Percentiles rank a stretch among this genome's conserved stretches.
Evolutionary conservation across 768 basidiomycete species (phyloP).

Genomic region (Rubroboletus pulcherrimus): DNA sequence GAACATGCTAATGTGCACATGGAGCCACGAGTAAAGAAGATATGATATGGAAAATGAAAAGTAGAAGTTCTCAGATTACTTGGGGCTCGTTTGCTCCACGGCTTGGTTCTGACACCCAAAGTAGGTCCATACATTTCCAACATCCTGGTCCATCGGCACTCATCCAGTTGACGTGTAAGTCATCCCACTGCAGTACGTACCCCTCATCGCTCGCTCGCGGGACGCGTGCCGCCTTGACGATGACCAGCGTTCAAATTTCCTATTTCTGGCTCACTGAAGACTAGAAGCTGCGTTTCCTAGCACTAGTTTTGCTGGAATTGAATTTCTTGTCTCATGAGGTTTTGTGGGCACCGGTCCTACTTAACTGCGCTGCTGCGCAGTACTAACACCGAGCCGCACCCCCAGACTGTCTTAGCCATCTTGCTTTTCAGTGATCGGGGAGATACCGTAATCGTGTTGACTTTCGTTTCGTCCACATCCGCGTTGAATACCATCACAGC

Average conservation of each 20-base stretch:
- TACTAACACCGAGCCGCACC: background rate
- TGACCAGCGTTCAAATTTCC: background rate
- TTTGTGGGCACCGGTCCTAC: background rate
- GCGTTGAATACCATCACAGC: background rate
- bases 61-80: no score
- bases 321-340: background rate
- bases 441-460: background rate
- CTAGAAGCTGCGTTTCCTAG: background rate
- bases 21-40: background rate
- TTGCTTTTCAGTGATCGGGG: background rate
- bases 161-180: background rate
- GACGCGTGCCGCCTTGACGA: background rate
- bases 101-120: background rate
- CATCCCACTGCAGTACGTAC: background rate
- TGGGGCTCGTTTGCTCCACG: no score
- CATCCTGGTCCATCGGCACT: no score
- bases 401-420: background rate
- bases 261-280: background rate
- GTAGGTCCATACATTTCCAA: background rate
- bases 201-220: background rate
- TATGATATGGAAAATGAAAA: background rate
- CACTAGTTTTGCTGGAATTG: background rate
- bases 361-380: background rate
- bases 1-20: background rate
- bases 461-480: background rate